Evolutionary conservation across 495 filamentous ascomycete genomes (phyloP), one percentile per base, ranked within the genome.

Genomic region (Aspergillus campestris): DNA sequence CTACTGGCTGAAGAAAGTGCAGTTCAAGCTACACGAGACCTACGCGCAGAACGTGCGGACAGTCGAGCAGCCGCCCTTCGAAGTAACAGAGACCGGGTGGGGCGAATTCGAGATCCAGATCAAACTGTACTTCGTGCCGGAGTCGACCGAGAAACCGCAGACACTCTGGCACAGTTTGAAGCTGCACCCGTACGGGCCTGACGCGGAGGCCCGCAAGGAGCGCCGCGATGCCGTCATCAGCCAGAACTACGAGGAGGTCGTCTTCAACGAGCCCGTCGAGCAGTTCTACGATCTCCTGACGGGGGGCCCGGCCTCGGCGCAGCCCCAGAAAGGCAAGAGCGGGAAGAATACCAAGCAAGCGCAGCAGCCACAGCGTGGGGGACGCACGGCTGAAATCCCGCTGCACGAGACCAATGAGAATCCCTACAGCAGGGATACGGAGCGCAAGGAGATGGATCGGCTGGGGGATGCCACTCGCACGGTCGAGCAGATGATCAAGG

Each of bases 51-150:
- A 83, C 49, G 72, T 90, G 2, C 85, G 92, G 48, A 88, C 83
- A 37, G 62, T 89, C 69, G 73, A 87, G 62, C 74, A 78, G 37
- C 80, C 80, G 27, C 84, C 91, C 27, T 97, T 95, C 62, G 78
- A 86, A 60, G 84, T 97, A 36, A 74, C 74, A 41, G 92, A 96
- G 65, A 95, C 90, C 0, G 92, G 92, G 32, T 98, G 91, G 88
- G 92, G 92, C 53, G 92, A 95, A 70, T 98, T 98, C 70, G 86
- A 92, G 57, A 90, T 97, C 51, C 83, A 87, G 47, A 84, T 98
- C 59, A 87, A 94, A 57, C 68, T 98, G 0, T 90, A 89, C 69
- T 97, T 95, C 64, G 78, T 86, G 14, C 79, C 83, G 14, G 86
- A 94, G 53, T 83, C 81, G 31, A 75, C 73, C 56, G 92, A 96